Evolutionary conservation across 176 grass and related monocot species (phyloP).

Genomic region (Rhynchospora tenuis): DNA sequence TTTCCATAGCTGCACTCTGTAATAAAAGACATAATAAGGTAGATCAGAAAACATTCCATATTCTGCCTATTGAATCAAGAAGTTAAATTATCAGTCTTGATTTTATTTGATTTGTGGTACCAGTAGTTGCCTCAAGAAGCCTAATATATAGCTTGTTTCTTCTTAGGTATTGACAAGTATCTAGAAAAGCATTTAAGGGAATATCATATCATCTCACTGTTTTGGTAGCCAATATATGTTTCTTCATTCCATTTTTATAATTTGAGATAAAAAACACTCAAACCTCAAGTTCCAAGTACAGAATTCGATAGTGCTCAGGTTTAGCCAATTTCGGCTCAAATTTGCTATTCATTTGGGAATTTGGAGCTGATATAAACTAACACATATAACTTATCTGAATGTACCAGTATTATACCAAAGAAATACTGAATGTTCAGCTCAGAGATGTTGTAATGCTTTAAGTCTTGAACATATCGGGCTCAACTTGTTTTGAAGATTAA

Average conservation of each 20-base stretch:
- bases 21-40: too few species aligned
- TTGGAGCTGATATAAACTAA: too few species aligned
- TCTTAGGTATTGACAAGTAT: constrained; percentile 66
- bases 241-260: not conserved
- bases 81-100: too few species aligned
- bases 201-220: constrained; percentile 37
- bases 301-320: not conserved
- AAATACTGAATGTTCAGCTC: not conserved
- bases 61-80: too few species aligned
- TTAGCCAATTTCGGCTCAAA: not conserved
- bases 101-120: constrained; percentile 65
- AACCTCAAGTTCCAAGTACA: not conserved
- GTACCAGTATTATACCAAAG: not conserved
- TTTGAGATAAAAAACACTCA: not conserved
- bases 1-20: too few species aligned
- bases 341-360: not conserved
- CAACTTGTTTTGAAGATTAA: not conserved
- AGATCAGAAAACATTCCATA: too few species aligned
- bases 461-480: not conserved
- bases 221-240: not conserved
- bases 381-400: not conserved
- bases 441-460: not conserved
- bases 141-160: constrained; percentile 63
- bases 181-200: constrained; percentile 50
- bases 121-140: constrained; percentile 53